phyloP scores from a whole-genome alignment of 441 rosid genomes.

The Populus hybrid region DNA sequence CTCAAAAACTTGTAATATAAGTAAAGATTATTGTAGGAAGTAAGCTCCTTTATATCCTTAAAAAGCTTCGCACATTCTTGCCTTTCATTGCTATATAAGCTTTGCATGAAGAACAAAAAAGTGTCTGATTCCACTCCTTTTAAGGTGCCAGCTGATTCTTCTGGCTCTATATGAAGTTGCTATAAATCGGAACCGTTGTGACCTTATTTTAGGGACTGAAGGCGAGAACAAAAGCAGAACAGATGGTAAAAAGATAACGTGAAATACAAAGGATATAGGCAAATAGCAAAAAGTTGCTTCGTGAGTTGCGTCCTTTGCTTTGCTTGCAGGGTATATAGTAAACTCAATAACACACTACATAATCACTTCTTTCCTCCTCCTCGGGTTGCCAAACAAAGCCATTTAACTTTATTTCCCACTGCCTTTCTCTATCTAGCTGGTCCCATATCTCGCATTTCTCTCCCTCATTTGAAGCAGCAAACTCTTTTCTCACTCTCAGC shows the following conservation, averaged over 20 bases:
- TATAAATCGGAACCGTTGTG: slow-evolving; percentile 3
- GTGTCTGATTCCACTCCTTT: slow-evolving; percentile 13
- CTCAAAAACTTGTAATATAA: slow-evolving; percentile 25
- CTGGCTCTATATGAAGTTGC: slow-evolving; percentile 11
- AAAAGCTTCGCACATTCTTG: background rate
- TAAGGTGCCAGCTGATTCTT: slow-evolving; percentile 11
- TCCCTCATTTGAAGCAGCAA: slow-evolving; percentile 2
- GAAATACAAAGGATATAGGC: slow-evolving; percentile 13
- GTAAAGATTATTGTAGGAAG: slow-evolving; percentile 14
- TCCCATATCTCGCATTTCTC: slow-evolving; percentile 9
- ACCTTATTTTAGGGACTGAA: slow-evolving; percentile 45
- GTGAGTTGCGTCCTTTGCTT: slow-evolving; percentile 56
- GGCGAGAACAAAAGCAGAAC: slow-evolving; percentile 20
- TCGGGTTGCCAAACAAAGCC: slow-evolving; percentile 29
- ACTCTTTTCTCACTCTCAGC: background rate
- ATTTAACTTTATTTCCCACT: slow-evolving; percentile 15
- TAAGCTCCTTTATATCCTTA: background rate
- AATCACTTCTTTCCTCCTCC: slow-evolving; percentile 1
- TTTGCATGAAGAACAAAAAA: background rate
- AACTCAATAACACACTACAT: slow-evolving; percentile 19
- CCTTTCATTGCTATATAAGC: background rate
- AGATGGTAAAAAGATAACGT: slow-evolving; percentile 24
- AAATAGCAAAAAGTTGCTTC: slow-evolving; percentile 22
- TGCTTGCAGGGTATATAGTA: slow-evolving; percentile 41
- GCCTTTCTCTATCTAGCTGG: background rate